Percentiles rank a stretch among this genome's conserved stretches.
phyloP scores from a whole-genome alignment of 768 basidiomycete genomes.

The Phanerochaete carnosa region DNA sequence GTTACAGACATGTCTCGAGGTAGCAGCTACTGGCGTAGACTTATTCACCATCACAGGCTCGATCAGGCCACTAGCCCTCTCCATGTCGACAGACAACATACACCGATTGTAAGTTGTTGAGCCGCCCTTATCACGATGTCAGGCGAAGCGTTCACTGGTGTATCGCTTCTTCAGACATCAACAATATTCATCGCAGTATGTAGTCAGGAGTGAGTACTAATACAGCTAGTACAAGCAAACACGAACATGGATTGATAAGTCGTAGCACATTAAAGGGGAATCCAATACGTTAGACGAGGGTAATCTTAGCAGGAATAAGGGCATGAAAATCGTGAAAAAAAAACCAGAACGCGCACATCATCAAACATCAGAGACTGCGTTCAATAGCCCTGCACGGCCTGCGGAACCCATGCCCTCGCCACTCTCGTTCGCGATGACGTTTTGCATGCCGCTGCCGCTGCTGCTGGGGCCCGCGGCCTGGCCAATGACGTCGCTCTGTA shows the following conservation, averaged over 20 bases:
- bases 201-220: too few relatives aligned
- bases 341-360: not conserved
- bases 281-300: slow-evolving; percentile 14
- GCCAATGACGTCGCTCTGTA: slow-evolving; percentile 67
- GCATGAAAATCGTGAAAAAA: slow-evolving; percentile 18
- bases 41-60: too few relatives aligned
- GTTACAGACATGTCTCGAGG: too few relatives aligned
- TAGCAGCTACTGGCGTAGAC: too few relatives aligned
- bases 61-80: too few relatives aligned
- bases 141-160: too few relatives aligned
- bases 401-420: slow-evolving; percentile 40
- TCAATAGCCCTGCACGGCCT: slow-evolving; percentile 51
- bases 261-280: not conserved
- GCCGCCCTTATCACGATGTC: too few relatives aligned
- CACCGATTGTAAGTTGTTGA: too few relatives aligned
- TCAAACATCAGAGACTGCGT: slow-evolving; percentile 38
- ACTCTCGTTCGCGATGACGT: slow-evolving; percentile 27
- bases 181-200: too few relatives aligned
- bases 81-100: too few relatives aligned
- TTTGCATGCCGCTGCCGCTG: slow-evolving; percentile 21
- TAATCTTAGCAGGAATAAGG: slow-evolving; percentile 42
- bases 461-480: slow-evolving; percentile 36
- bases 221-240: not conserved
- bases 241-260: not conserved
- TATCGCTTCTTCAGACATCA: too few relatives aligned